phyloP scores from a whole-genome alignment of 805 yeast species.

The Komagataella kurtzmanii region DNA sequence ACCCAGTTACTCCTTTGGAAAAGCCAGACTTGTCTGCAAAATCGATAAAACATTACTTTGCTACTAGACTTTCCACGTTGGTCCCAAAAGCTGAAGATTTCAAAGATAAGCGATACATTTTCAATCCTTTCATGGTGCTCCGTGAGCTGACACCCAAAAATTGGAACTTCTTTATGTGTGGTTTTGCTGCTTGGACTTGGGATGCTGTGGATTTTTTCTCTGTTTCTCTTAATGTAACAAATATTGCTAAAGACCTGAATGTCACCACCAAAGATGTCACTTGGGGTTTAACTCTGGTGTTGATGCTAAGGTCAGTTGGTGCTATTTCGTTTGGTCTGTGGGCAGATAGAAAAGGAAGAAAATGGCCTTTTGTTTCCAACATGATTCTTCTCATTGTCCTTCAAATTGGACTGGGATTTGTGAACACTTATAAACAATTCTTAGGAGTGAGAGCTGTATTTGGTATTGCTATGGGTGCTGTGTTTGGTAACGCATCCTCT shows the following conservation, averaged over 20 bases:
- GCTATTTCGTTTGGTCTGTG: slow-evolving; percentile 46
- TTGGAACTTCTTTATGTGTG: slow-evolving; percentile 42
- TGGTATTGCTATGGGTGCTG: slow-evolving; percentile 47
- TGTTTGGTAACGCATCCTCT: slow-evolving; percentile 40
- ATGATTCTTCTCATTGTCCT: slow-evolving; percentile 31
- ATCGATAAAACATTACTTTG: slow-evolving; percentile 22
- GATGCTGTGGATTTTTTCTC: slow-evolving; percentile 55
- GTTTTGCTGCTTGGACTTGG: slow-evolving; percentile 49
- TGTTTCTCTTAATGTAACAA: slow-evolving; percentile 35
- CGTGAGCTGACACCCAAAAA: slow-evolving; percentile 32
- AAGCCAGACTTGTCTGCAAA: slow-evolving; percentile 16
- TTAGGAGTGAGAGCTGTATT: slow-evolving; percentile 50
- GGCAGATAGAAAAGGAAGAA: slow-evolving; percentile 50
- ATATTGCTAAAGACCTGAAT: slow-evolving; percentile 31
- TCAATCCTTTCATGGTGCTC: slow-evolving; percentile 56
- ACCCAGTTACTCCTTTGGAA: slow-evolving; percentile 2
- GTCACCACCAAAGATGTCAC: slow-evolving; percentile 36
- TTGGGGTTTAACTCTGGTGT: slow-evolving; percentile 56
- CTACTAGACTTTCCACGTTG: slow-evolving; percentile 35
- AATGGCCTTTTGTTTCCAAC: slow-evolving; percentile 39
- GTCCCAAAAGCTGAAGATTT: slow-evolving; percentile 29
- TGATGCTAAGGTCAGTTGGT: slow-evolving; percentile 58
- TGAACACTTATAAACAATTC: slow-evolving; percentile 40
- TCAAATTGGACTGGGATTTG: slow-evolving; percentile 55
- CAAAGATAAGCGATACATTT: slow-evolving; percentile 8